These are phyloP conservation scores for Teratosphaeria destructans DNA, from an alignment of 2,329 filamentous ascomycete species.

Conservation along the genomic window DNA sequence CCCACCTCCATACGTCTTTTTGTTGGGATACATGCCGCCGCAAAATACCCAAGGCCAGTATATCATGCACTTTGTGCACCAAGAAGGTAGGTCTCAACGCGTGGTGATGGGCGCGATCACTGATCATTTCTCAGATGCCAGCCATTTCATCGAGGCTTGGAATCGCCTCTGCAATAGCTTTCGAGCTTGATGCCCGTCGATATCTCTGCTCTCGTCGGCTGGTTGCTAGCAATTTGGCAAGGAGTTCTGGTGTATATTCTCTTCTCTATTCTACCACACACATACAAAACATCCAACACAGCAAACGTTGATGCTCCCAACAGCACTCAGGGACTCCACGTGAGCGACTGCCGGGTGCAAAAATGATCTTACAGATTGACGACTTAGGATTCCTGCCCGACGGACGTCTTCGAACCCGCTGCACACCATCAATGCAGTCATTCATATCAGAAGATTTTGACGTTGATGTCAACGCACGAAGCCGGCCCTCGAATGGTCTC, in stretches of 20 bases:
- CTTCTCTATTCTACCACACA: background rate
- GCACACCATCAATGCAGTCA: too few species aligned
- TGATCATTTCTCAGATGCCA: conserved; percentile 11
- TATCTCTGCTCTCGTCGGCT: background rate
- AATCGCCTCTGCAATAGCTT: conserved; percentile 3
- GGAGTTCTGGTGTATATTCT: background rate
- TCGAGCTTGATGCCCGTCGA: background rate
- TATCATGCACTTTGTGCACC: conserved; percentile 17
- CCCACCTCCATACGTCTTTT: conserved; percentile 45
- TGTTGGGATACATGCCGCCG: conserved; percentile 39
- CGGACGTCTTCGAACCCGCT: too few species aligned
- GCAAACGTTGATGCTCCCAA: too few species aligned
- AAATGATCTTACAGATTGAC: too few species aligned
- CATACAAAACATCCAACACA: background rate
- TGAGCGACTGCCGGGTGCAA: too few species aligned
- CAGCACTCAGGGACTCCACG: too few species aligned
- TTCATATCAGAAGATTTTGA: too few species aligned
- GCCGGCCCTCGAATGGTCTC: conserved; percentile 23
- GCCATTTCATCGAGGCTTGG: conserved; percentile 17
- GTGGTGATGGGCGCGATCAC: background rate
- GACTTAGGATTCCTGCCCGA: too few species aligned
- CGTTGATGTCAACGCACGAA: conserved; percentile 6
- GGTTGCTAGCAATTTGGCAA: background rate
- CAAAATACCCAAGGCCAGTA: conserved; percentile 11
- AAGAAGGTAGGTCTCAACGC: conserved; percentile 12